Conservation (phyloP, 139 green algal genomes). For the Chlamydomonas applanata region DNA sequence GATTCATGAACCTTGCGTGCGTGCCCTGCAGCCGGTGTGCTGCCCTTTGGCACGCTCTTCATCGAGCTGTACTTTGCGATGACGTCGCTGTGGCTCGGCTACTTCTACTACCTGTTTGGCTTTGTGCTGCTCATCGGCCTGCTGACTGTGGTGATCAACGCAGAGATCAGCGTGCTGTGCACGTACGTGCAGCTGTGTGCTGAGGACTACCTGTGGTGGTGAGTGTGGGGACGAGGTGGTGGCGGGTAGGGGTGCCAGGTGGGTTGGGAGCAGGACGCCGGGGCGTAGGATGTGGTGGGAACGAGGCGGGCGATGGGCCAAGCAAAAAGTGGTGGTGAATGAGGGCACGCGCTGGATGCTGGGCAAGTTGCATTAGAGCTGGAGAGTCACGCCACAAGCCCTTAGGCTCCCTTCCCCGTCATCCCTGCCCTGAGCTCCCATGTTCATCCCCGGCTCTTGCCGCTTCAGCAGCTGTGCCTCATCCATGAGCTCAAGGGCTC, state of each 20-base stretch:
- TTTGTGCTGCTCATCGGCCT: conserved; percentile 86
- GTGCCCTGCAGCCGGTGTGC: conserved; percentile 67
- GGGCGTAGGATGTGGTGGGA: too few species aligned
- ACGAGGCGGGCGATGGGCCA: not conserved
- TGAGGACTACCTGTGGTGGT: conserved; percentile 94
- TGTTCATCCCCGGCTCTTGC: too few species aligned
- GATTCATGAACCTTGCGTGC: too few species aligned
- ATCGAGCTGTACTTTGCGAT: conserved; percentile 98
- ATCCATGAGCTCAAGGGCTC: too few species aligned
- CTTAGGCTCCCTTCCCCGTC: too few species aligned
- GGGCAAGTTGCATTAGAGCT: too few species aligned
- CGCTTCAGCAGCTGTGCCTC: too few species aligned
- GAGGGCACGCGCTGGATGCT: too few species aligned
- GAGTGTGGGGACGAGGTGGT: conserved; percentile 13
- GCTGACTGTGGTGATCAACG: conserved; percentile 83
- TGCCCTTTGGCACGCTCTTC: conserved; percentile 95
- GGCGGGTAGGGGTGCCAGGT: not conserved
- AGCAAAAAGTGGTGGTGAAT: too few species aligned
- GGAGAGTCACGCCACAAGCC: too few species aligned
- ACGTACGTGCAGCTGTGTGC: conserved; percentile 90
- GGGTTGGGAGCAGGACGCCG: too few species aligned
- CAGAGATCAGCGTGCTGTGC: conserved; percentile 82
- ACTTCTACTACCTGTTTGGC: conserved; percentile 96
- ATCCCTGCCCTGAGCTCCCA: too few species aligned
- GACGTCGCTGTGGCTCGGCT: conserved; percentile 87